A percentile compares a stretch with the other conserved stretches of the same genome.
These are phyloP conservation scores for Tylopilus sp. DNA, from an alignment of 768 basidiomycete species.

Conservation along the genomic window DNA sequence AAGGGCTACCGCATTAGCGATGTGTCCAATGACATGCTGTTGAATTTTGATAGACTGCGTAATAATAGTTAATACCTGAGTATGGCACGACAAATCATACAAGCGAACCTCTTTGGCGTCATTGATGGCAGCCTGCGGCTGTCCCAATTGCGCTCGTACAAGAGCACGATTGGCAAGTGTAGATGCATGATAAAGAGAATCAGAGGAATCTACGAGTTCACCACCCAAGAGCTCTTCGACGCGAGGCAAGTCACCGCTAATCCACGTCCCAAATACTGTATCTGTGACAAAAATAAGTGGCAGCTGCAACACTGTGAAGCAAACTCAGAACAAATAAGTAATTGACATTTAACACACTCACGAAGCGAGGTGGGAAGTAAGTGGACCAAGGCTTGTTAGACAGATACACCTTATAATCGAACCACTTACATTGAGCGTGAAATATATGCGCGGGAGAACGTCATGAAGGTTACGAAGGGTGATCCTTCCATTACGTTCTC, in stretches of 20 bases:
- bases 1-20: neutral
- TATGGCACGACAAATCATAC: neutral
- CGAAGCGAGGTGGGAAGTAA: neutral
- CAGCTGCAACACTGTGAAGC: neutral
- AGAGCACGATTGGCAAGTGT: slow-evolving; percentile 1
- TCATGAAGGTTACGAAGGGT: neutral
- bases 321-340: neutral
- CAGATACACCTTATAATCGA: neutral
- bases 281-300: neutral
- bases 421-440: neutral
- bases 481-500: neutral
- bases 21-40: neutral
- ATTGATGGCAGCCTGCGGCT: neutral
- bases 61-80: neutral
- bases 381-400: neutral
- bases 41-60: neutral
- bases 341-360: neutral
- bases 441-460: neutral
- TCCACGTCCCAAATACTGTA: neutral
- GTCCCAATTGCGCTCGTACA: neutral
- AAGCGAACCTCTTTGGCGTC: slow-evolving; percentile 6
- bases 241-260: neutral
- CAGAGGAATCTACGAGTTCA: neutral
- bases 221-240: neutral
- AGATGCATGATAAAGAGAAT: neutral